Evolutionary conservation across 106 monocot species (phyloP), one percentile per base, ranked within the genome.

Genomic region (Dendrobium catenatum): DNA sequence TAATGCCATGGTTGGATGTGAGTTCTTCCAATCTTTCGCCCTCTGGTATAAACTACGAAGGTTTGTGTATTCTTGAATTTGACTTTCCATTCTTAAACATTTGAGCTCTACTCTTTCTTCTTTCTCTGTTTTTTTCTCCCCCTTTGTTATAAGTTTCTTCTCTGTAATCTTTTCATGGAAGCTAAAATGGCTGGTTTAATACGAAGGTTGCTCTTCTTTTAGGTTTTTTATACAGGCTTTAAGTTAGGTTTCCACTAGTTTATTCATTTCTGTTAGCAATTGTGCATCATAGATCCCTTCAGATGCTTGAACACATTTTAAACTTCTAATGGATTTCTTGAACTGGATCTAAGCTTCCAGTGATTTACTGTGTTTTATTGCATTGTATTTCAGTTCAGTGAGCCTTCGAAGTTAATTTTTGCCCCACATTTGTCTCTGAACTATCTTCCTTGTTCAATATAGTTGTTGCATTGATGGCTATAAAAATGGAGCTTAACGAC

Each of bases 21-120:
- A 68, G 86, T 24, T 87, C 85, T 82, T 90, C 94, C 40, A 83
- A 86, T 59, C 96, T 96, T 27, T 96, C 96, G 2, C 92, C 96
- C 56, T 87, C 96, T 81, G 96, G 96, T 8, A 92, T 96, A 77
- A 96, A 96, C 85, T 96, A 92, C 81, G 96, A 96, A 92, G 96
- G 96, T 94, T 9, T 42, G 87, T 85, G 16, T 44, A 11, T 48
- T 9, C 49, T 78, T 61, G 31, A 70, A 42, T 49, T 48, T 43
- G 11, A 8, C 77, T 70, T 46, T 31, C 58, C 17, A 37, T 70
- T 33, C 33, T 70, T 37, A 22, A 15, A 70, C 33, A 37, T 15
- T 27, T 33, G 68, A 33, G 15, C 29, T 6, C 0, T 37, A 11
- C 70, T 33, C 70, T 40, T 17, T 70, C 37, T 70, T 70, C 70